These are phyloP conservation scores for Fusarium tanahbumbuense DNA, from an alignment of 2,329 filamentous ascomycete genomes.

Conservation along the genomic window DNA sequence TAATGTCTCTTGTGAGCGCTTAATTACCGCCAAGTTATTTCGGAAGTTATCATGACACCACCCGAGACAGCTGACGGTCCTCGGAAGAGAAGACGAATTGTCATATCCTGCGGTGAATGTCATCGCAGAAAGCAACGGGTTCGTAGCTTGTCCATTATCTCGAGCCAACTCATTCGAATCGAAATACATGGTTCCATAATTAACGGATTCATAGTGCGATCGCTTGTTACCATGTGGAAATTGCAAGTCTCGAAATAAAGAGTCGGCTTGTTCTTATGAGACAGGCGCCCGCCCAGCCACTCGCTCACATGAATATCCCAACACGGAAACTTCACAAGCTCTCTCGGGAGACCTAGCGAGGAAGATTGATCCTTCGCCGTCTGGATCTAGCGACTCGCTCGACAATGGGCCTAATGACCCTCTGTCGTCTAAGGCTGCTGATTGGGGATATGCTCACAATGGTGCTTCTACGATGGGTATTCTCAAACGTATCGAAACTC, in stretches of 20 bases:
- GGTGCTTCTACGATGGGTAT: constrained; percentile 66
- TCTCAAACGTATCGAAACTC: constrained; percentile 65
- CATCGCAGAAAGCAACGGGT: constrained; percentile 73
- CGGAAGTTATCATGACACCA: constrained; percentile 18
- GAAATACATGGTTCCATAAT: neutral
- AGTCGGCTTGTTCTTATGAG: constrained; percentile 68
- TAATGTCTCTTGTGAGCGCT: neutral
- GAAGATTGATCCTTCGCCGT: neutral
- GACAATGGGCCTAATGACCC: constrained; percentile 43
- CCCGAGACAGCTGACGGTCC: constrained; percentile 6
- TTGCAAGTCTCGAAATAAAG: constrained; percentile 68
- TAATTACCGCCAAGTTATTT: neutral
- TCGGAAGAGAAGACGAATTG: constrained; percentile 66
- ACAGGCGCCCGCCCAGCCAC: constrained; percentile 59
- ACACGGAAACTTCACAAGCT: neutral
- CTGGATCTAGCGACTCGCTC: neutral
- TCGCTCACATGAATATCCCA: constrained; percentile 3
- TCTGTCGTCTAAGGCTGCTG: constrained; percentile 58
- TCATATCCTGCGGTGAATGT: constrained; percentile 73
- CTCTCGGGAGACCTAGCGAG: neutral
- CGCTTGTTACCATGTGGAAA: constrained; percentile 69
- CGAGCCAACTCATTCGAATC: no score
- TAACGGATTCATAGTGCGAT: constrained; percentile 61
- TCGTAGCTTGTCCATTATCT: neutral
- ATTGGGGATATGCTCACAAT: constrained; percentile 66